Base-by-base conservation (phyloP, 73 alveolate species). In the Breviolum minutum region DNA sequence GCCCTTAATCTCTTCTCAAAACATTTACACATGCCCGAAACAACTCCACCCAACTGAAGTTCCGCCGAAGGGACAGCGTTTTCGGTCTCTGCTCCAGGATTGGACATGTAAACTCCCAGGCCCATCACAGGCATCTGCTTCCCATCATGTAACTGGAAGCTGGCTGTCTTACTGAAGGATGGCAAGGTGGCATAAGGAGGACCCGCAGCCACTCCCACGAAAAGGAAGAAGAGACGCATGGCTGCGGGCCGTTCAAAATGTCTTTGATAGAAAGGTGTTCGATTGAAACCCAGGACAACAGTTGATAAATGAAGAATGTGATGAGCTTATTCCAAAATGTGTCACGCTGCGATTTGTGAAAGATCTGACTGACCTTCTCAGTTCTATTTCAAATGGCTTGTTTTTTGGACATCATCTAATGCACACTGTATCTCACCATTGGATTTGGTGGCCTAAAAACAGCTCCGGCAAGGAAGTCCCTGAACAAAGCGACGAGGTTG, bases 91-190 rank as follows among this genome's bases (percentile, higher is more conserved):
- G 66, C 73, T 32, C 99, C 99, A 0, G 94, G 94, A n/a, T 77
- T 70, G 40, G 77, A 54, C 99, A 94, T 93, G 96, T 85, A 99
- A n/a, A 99, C 99, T 24, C 99, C 99, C 60, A 99, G 97, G 40
- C 99, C 99, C 94, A 99, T 89, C 48, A 96, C 69, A 11, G 99
- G 99, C 99, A 99, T 99, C 76, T 87, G 83, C 87, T 20, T n/a
- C 76, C 99, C 99, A 89, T 98, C 99, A 27, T 84, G 82, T 24
- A 99, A 73, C 83, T 77, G 40, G 63, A 79, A 94, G 63, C 76
- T 32, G 30, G 82, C 99, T 10, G 83, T 79, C 17, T 84, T 61
- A 2, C 74, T 14, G 26, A 80, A 54, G 19, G 20, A 8, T 32
- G 96, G 96, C 62, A 89, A n/a, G 61, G 26, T 10, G 13, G 96